phyloP scores from a whole-genome alignment of 2,329 filamentous ascomycete species.

The Hortaea werneckii region DNA sequence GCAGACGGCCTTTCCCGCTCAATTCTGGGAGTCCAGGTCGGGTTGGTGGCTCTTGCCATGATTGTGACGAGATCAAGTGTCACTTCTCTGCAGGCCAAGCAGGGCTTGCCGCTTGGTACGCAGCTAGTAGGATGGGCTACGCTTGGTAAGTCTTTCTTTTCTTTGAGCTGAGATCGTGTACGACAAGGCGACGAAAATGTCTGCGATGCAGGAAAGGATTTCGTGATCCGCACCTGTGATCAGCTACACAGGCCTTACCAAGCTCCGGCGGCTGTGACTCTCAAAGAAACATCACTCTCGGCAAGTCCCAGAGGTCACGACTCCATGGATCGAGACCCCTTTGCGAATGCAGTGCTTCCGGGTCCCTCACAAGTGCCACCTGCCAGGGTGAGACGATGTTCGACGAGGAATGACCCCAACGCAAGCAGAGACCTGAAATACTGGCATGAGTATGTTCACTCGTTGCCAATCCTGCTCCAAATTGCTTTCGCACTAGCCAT shows the following conservation, averaged over 20 bases:
- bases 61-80: slow-evolving; percentile 78
- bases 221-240: no score
- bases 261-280: no score
- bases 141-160: slow-evolving; percentile 43
- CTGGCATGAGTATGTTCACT: no score
- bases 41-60: slow-evolving; percentile 70
- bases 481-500: no score
- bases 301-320: not conserved
- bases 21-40: slow-evolving; percentile 62
- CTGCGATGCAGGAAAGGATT: no score
- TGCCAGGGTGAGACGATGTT: no score
- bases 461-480: no score
- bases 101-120: slow-evolving; percentile 77
- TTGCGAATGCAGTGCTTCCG: not conserved
- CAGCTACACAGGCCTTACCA: no score
- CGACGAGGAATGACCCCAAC: no score
- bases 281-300: no score
- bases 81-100: slow-evolving; percentile 72
- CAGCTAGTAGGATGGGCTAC: slow-evolving; percentile 78
- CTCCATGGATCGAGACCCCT: not conserved
- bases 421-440: no score
- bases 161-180: not conserved
- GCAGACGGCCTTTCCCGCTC: slow-evolving; percentile 43
- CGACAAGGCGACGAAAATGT: not conserved
- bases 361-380: not conserved